Evolutionary conservation across 768 basidiomycete species (phyloP).

Genomic region (Boletus rubroflammeus): DNA sequence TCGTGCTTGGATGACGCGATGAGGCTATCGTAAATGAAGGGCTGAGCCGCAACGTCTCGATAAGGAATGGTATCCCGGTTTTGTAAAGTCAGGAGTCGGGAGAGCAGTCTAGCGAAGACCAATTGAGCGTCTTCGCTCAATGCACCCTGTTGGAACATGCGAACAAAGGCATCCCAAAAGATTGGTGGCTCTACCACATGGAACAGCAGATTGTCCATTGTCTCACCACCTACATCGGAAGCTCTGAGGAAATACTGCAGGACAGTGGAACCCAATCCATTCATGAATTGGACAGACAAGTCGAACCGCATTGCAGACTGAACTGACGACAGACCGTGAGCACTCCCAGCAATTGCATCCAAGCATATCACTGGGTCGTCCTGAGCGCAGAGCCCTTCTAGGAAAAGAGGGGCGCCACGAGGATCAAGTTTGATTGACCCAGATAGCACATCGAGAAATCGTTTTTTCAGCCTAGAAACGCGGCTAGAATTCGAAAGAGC

Average conservation of each 20-base stretch:
- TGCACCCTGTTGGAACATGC: slow-evolving; percentile 30
- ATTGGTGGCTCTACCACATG: slow-evolving; percentile 47
- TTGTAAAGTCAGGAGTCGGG: slow-evolving; percentile 42
- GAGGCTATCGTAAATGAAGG: slow-evolving; percentile 23
- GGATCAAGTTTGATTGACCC: slow-evolving; percentile 28
- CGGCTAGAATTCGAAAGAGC: neutral
- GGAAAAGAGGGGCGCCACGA: slow-evolving; percentile 31
- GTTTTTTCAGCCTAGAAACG: slow-evolving; percentile 27
- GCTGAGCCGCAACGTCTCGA: slow-evolving; percentile 34
- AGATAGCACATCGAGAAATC: slow-evolving; percentile 31
- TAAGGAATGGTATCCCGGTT: slow-evolving; percentile 33
- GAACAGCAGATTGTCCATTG: slow-evolving; percentile 31
- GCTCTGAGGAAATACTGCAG: slow-evolving; percentile 39
- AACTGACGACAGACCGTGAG: slow-evolving; percentile 36
- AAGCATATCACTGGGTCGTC: slow-evolving; percentile 38
- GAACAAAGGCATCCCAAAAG: slow-evolving; percentile 41
- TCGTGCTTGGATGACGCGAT: slow-evolving; percentile 22
- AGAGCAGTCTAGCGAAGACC: slow-evolving; percentile 46
- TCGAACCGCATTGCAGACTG: slow-evolving; percentile 41
- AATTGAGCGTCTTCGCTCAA: slow-evolving; percentile 35
- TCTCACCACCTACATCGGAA: slow-evolving; percentile 36
- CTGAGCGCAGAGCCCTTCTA: slow-evolving; percentile 45
- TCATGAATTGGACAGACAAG: slow-evolving; percentile 33
- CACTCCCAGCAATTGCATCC: slow-evolving; percentile 33
- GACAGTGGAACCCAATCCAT: slow-evolving; percentile 36